Conservation (phyloP, 179 eudicot species). For the Patellifolia procumbens region DNA sequence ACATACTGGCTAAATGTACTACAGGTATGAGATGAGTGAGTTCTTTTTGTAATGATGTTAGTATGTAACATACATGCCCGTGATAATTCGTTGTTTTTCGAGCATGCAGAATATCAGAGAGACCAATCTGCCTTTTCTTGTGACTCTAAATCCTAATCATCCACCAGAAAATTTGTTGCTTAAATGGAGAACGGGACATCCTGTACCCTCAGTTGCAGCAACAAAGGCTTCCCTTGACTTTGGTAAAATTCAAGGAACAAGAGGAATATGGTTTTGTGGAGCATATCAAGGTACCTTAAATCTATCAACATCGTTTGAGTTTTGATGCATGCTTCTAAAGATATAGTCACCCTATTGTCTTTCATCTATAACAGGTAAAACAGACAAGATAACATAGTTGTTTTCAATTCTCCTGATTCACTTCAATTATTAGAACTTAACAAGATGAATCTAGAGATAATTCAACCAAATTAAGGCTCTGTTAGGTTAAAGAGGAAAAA, state of each 20-base stretch:
- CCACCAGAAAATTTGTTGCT: slow-evolving; percentile 63
- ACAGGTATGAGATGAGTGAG: slow-evolving; percentile 29
- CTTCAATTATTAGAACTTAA: not conserved
- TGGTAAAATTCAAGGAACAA: slow-evolving; percentile 77
- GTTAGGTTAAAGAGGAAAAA: too few species aligned
- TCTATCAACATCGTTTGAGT: not conserved
- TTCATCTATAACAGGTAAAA: too few species aligned
- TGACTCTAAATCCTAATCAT: slow-evolving; percentile 77
- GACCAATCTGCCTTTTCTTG: slow-evolving; percentile 61
- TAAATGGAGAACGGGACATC: slow-evolving; percentile 87
- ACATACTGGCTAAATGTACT: slow-evolving; percentile 78
- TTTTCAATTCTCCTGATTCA: not conserved
- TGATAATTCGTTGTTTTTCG: not conserved
- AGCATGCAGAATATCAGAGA: slow-evolving; percentile 59
- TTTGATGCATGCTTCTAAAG: not conserved
- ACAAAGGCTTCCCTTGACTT: slow-evolving; percentile 77
- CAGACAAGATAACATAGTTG: not conserved
- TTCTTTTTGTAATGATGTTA: not conserved
- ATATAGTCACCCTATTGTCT: not conserved
- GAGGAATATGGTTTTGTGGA: slow-evolving; percentile 95
- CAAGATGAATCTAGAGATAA: too few species aligned
- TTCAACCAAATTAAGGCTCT: too few species aligned
- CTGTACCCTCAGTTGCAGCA: slow-evolving; percentile 89
- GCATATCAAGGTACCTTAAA: slow-evolving; percentile 73
- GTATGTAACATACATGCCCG: not conserved